A percentile compares a stretch with the other conserved stretches of the same genome.
These are phyloP conservation scores for Globisporangium canariense DNA, from an alignment of 352 stramenopile genomes.

Conservation along the genomic window DNA sequence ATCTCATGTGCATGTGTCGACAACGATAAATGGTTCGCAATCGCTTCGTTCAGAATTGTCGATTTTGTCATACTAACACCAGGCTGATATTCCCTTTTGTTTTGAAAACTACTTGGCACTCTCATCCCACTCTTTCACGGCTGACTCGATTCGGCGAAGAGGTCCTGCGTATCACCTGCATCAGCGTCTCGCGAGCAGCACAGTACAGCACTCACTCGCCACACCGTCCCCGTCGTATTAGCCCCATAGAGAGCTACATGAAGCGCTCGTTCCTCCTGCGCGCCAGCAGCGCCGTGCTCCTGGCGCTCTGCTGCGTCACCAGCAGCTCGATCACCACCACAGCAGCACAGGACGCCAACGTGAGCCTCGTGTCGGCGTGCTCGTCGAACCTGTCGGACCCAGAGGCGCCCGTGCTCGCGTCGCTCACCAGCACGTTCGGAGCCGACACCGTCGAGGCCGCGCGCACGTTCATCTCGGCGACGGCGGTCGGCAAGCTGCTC, in stretches of 20 bases:
- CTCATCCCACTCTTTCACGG: not conserved
- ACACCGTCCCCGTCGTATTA: too few species aligned
- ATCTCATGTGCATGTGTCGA: too few species aligned
- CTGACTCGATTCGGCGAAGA: not conserved
- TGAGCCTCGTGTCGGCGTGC: slow-evolving; percentile 20
- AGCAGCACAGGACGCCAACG: slow-evolving; percentile 1
- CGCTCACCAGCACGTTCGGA: slow-evolving; percentile 20
- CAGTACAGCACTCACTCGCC: not conserved
- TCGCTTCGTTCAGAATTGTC: too few species aligned
- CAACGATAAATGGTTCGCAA: too few species aligned
- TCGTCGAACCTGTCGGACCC: slow-evolving; percentile 20
- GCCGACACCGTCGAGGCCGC: slow-evolving; percentile 15
- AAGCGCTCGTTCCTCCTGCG: not conserved
- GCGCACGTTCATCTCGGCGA: slow-evolving; percentile 26
- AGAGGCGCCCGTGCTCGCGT: slow-evolving; percentile 23
- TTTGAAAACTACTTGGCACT: too few species aligned
- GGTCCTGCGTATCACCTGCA: not conserved
- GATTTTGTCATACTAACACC: too few species aligned
- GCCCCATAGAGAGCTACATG: not conserved
- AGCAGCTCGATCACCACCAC: not conserved
- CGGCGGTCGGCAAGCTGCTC: slow-evolving; percentile 34
- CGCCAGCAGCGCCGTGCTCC: not conserved
- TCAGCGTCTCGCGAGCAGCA: not conserved
- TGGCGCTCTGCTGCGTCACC: slow-evolving; percentile 1
- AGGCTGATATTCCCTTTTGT: too few species aligned